Percentiles rank a stretch among this genome's conserved stretches.
phyloP scores from a whole-genome alignment of 805 yeast genomes.

The Nematodospora valgi region DNA sequence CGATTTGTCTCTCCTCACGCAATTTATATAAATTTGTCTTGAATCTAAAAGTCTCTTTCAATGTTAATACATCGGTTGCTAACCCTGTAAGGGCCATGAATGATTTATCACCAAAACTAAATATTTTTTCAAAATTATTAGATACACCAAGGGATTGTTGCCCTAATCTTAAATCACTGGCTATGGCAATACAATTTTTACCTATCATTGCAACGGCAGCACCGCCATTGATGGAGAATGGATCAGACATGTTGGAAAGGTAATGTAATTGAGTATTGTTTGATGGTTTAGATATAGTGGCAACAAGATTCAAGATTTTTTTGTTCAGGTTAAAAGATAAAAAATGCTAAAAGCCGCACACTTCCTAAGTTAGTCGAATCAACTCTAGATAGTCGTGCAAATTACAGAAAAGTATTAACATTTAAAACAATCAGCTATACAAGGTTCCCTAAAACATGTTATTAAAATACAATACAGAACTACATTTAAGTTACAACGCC shows the following conservation, averaged over 20 bases:
- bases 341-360: too few relatives aligned
- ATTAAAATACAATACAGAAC: too few relatives aligned
- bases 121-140: conserved; percentile 89
- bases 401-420: too few relatives aligned
- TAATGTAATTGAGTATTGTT: too few relatives aligned
- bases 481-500: too few relatives aligned
- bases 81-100: conserved; percentile 92
- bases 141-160: conserved; percentile 89
- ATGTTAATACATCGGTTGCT: conserved; percentile 89
- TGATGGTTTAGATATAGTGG: too few relatives aligned
- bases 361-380: too few relatives aligned
- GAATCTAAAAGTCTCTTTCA: conserved; percentile 75
- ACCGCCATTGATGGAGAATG: conserved; percentile 81
- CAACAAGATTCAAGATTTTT: too few relatives aligned
- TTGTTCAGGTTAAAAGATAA: too few relatives aligned
- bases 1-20: conserved; percentile 86
- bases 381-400: too few relatives aligned
- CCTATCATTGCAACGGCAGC: conserved; percentile 98
- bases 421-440: too few relatives aligned
- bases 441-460: too few relatives aligned
- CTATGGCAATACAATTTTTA: conserved; percentile 97
- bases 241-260: conserved; percentile 84
- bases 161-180: conserved; percentile 91
- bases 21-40: conserved; percentile 86
- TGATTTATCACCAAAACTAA: conserved; percentile 74